Evolutionary conservation across 148 eudicot genomes (phyloP).

Genomic region (Cornus kousa): DNA sequence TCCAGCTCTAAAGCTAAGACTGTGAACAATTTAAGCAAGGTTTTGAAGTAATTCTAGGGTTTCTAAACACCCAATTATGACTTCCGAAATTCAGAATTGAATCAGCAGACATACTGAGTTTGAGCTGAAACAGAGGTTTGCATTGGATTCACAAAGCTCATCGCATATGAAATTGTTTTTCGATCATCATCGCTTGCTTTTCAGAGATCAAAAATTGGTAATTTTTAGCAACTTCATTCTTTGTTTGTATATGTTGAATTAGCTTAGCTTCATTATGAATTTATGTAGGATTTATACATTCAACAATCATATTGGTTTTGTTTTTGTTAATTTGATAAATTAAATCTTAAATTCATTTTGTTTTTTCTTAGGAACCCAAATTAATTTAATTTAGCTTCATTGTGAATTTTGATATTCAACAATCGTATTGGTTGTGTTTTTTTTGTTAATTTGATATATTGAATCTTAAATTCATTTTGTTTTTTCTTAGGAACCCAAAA

Average conservation of each 20-base stretch:
- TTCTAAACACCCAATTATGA: neutral
- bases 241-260: neutral
- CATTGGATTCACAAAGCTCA: neutral
- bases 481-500: neutral
- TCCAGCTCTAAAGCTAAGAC: conserved; percentile 35
- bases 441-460: neutral
- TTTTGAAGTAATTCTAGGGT: neutral
- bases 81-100: neutral
- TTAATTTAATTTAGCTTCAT: conserved; percentile 1
- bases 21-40: conserved; percentile 15
- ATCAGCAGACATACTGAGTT: neutral
- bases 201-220: neutral
- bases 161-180: neutral
- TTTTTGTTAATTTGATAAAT: neutral
- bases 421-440: neutral
- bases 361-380: neutral
- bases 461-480: neutral
- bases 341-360: too few relatives aligned
- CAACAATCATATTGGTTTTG: neutral
- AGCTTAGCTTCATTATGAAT: neutral
- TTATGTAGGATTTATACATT: neutral
- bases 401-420: neutral
- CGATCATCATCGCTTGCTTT: neutral
- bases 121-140: conserved; percentile 9
- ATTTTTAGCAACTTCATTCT: neutral